These are phyloP conservation scores for Dipteronia sinensis DNA, from an alignment of 345 rosid genomes.

Conservation along the genomic window DNA sequence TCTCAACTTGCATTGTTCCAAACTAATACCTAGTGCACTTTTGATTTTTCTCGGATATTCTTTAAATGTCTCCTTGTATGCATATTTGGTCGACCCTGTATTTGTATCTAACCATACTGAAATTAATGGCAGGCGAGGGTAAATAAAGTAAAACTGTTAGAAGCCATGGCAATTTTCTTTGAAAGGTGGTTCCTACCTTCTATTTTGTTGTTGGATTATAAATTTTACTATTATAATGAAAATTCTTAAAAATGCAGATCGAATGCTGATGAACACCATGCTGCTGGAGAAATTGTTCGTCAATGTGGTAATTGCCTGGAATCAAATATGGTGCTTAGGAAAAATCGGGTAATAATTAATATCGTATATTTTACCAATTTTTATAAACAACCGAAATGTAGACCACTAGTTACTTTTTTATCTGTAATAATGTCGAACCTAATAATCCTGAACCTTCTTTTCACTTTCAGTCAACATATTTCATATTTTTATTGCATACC, in stretches of 20 bases:
- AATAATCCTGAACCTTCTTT: not conserved
- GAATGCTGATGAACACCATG: conserved; percentile 55
- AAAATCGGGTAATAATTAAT: conserved; percentile 61
- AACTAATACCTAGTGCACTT: not conserved
- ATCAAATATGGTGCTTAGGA: conserved; percentile 85
- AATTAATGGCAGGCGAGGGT: conserved; percentile 63
- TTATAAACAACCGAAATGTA: not conserved
- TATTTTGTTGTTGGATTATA: conserved; percentile 3
- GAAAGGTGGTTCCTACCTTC: conserved; percentile 58
- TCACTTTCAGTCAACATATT: not conserved
- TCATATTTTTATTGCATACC: not conserved
- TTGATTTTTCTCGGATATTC: not conserved
- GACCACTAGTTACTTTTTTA: not conserved
- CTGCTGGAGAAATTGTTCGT: conserved; percentile 68
- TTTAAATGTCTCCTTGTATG: not conserved
- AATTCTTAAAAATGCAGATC: conserved; percentile 42
- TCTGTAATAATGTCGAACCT: not conserved
- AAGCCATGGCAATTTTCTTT: conserved; percentile 90
- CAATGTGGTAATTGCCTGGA: conserved; percentile 77
- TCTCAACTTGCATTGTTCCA: not conserved
- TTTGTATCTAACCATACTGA: conserved; percentile 18
- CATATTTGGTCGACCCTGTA: not conserved
- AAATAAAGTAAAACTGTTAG: conserved; percentile 75
- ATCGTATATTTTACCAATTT: not conserved
- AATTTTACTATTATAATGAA: conserved; percentile 16